Base-by-base conservation (phyloP, 768 basidiomycete genomes). In the Naganishia vaughanmartiniae region DNA sequence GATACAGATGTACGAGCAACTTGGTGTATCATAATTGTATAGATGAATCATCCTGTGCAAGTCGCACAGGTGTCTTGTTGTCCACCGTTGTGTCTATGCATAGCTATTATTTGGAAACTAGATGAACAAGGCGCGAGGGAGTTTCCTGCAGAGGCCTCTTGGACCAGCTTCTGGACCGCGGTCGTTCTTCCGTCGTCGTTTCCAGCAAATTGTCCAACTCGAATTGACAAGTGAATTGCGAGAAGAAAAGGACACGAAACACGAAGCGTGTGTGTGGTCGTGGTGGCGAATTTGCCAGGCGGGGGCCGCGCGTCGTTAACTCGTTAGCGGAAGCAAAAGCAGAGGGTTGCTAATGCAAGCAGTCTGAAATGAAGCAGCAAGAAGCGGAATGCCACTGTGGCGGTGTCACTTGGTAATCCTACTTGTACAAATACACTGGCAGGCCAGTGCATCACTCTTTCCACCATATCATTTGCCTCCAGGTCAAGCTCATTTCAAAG, bases 11-110 rank as follows among this genome's bases (percentile, higher is more conserved):
- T 63, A 63, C 39, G 60, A 63, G 60, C 60, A 63, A 42, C 33
- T 63, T 39, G 42, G 39, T 63, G 60, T 63, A 63, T 63, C 60
- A 63, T 63, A 63, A 63, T 63, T 42, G 60, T 34, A 39, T 28
- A 63, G 60, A 63, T 42, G 60, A 24, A 42, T 45, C 17, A 24
- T n/a, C 12, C 60, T 17, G 36, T 39, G 36, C n/a, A 28, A 39
- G 21, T 33, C 24, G 48, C 48, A 51, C n/a, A 12, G 60, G 60
- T 45, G 17, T 63, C 60, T 63, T 45, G 60, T 63, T 63, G 60
- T 63, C 28, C 60, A 28, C n/a, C 60, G 60, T 63, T 63, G 60
- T 63, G 60, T 63, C 28, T 24, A 26, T 30, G 60, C 60, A 63
- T 63, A 42, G 60, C 60, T 51, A 51, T 21, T 51, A 42, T 51